Evolutionary conservation across 805 yeast species (phyloP), one percentile per base, ranked within the genome.

Genomic region (Barnettozyma salicaria): DNA sequence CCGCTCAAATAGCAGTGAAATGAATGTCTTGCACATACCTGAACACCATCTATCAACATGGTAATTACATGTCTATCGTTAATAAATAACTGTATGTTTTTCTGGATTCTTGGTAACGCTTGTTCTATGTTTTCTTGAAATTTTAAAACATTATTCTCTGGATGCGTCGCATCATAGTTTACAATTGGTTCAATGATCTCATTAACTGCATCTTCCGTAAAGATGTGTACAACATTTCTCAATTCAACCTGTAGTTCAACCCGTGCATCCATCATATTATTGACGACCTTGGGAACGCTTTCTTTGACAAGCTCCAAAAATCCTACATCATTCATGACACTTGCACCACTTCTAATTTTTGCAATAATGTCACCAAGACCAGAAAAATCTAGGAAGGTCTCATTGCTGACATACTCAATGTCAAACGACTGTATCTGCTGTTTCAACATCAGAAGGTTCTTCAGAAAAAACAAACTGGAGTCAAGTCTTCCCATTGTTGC

Each of bases 261-360:
- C 42, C 77, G 66, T 2, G 80, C 92, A 60, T 89, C 96, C 31
- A 80, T 73, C 83, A 81, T 81, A 54, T 85, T 80, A 49, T 77
- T 80, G 11, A 84, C 81, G 11, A 87, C 86, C 44, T 73, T 78
- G 0, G 96, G 96, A 2, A 81, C 83, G 1, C 85, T 69, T 19
- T 78, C 85, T 44, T 73, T 66, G 3, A 80, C 83, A 24, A 80
- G 52, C 32, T 68, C 68, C 19, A 76, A 52, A 31, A 58, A 47
- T 13, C 62, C 50, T 17, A 37, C 43, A 10, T 43, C 42, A 14
- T 34, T 45, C 45, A 53, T 23, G 27, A 53, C 49, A 44, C 45
- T 18, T 41, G 53, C 30, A 8, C 60, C 59, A 23, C 44, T 52
- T 32, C 64, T 56, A 19, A 68, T 56, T 23, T 63, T 63, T 14